These are phyloP conservation scores for Neurospora tetrasperma DNA, from an alignment of 495 filamentous ascomycete species.

Conservation along the genomic window DNA sequence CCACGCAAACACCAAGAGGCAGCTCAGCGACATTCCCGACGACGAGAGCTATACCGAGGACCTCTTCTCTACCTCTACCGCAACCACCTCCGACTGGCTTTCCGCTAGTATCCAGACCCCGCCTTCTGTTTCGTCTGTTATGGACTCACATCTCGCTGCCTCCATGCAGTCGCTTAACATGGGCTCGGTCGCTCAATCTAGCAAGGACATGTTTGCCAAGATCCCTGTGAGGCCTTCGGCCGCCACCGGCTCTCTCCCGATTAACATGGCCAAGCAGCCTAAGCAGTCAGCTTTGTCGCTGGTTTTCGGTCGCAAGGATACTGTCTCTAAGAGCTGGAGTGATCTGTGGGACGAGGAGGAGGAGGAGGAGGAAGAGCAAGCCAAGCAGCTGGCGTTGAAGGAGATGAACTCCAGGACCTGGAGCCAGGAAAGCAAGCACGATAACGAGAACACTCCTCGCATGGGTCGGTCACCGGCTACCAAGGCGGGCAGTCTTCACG, in stretches of 20 bases:
- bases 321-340: conserved; percentile 93
- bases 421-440: conserved; percentile 61
- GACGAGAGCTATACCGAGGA: conserved; percentile 71
- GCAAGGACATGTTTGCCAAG: conserved; percentile 19
- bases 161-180: conserved; percentile 51
- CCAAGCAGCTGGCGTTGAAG: conserved; percentile 50
- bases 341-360: conserved; percentile 91
- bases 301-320: conserved; percentile 64
- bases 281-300: conserved; percentile 58
- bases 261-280: conserved; percentile 51
- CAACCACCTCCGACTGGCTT: conserved; percentile 56
- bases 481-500: conserved; percentile 30
- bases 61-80: conserved; percentile 73
- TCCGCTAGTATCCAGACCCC: conserved; percentile 57
- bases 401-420: conserved; percentile 71
- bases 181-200: conserved; percentile 28
- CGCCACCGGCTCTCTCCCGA: conserved; percentile 71
- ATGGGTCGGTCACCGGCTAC: conserved; percentile 42
- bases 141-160: conserved; percentile 65
- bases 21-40: conserved; percentile 80
- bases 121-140: conserved; percentile 60
- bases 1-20: conserved; percentile 67
- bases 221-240: conserved; percentile 21
- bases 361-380: conserved; percentile 48
- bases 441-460: conserved; percentile 36